Percentiles rank a stretch among this genome's conserved stretches.
These are phyloP conservation scores for Scleromitrula shiraiana DNA, from an alignment of 2,329 filamentous ascomycete genomes.

Conservation along the genomic window DNA sequence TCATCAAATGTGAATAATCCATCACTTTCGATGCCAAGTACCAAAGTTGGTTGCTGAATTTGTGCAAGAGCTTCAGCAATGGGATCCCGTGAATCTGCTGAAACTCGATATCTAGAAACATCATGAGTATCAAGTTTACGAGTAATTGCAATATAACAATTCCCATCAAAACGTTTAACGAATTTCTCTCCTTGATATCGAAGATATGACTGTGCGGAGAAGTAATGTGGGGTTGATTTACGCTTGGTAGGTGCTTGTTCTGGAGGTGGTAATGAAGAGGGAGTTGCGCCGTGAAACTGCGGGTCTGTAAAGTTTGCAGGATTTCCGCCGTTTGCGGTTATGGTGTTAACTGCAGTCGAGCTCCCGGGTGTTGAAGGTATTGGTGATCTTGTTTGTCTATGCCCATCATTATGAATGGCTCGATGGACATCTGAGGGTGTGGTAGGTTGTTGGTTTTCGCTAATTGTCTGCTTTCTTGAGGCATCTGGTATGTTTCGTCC, in stretches of 20 bases:
- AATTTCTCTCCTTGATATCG: slow-evolving; percentile 96
- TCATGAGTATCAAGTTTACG: slow-evolving; percentile 97
- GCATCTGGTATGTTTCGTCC: slow-evolving; percentile 87
- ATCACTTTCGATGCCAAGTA: slow-evolving; percentile 91
- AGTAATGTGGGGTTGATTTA: slow-evolving; percentile 67
- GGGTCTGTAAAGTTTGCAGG: slow-evolving; percentile 47
- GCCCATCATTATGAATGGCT: slow-evolving; percentile 76
- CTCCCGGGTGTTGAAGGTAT: slow-evolving; percentile 38
- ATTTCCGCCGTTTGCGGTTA: slow-evolving; percentile 17
- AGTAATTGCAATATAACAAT: slow-evolving; percentile 98
- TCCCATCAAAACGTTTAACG: slow-evolving; percentile 92
- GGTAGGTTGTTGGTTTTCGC: slow-evolving; percentile 51
- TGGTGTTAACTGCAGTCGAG: slow-evolving; percentile 18
- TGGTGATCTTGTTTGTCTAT: slow-evolving; percentile 50
- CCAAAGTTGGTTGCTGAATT: slow-evolving; percentile 82
- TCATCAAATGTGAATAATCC: slow-evolving; percentile 96
- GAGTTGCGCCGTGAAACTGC: slow-evolving; percentile 61
- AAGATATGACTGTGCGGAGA: slow-evolving; percentile 94
- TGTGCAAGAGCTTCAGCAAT: slow-evolving; percentile 69
- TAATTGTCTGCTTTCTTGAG: slow-evolving; percentile 74
- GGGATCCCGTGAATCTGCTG: slow-evolving; percentile 30
- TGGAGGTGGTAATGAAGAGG: slow-evolving; percentile 36
- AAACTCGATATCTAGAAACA: slow-evolving; percentile 66
- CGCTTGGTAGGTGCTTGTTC: slow-evolving; percentile 26
- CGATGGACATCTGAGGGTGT: slow-evolving; percentile 60